A percentile compares a stretch with the other conserved stretches of the same genome.
These are phyloP conservation scores for Lipomyces orientalis DNA, from an alignment of 805 yeast genomes.

Conservation along the genomic window DNA sequence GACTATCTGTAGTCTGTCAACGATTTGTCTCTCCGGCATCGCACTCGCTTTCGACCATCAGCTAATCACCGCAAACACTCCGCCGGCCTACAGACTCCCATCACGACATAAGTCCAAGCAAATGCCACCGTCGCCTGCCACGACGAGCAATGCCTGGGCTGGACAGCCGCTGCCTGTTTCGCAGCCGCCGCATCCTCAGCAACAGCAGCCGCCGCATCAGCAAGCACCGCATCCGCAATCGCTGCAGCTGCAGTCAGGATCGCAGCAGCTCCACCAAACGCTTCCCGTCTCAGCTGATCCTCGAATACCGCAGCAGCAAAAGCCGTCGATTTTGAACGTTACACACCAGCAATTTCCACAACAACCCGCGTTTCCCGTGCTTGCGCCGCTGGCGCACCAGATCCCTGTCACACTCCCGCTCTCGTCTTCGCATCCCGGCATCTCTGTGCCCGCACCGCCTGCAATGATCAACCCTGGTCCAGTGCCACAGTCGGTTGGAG, in stretches of 20 bases:
- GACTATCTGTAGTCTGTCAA: not conserved
- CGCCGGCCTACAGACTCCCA: not conserved
- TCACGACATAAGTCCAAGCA: not conserved
- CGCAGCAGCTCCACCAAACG: not conserved
- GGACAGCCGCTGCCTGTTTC: not conserved
- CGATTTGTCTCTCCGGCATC: not conserved
- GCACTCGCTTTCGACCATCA: not conserved
- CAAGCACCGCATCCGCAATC: slow-evolving; percentile 1
- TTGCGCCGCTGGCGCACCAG: not conserved
- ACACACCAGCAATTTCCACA: not conserved
- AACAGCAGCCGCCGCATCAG: slow-evolving; percentile 13
- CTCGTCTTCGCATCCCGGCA: slow-evolving; percentile 2
- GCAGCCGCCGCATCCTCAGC: slow-evolving; percentile 17
- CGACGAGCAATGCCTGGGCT: slow-evolving; percentile 1
- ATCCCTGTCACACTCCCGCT: slow-evolving; percentile 6
- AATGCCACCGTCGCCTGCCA: slow-evolving; percentile 3
- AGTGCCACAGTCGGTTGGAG: slow-evolving; percentile 10
- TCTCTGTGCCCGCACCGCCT: not conserved
- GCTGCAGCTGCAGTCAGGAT: slow-evolving; percentile 10
- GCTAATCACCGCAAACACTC: not conserved
- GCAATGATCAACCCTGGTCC: not conserved
- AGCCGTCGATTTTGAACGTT: not conserved
- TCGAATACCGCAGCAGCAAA: not conserved
- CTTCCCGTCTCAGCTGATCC: not conserved
- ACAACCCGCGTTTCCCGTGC: not conserved